phyloP scores from a whole-genome alignment of 2,329 filamentous ascomycete genomes.

The Fusarium camptoceras region DNA sequence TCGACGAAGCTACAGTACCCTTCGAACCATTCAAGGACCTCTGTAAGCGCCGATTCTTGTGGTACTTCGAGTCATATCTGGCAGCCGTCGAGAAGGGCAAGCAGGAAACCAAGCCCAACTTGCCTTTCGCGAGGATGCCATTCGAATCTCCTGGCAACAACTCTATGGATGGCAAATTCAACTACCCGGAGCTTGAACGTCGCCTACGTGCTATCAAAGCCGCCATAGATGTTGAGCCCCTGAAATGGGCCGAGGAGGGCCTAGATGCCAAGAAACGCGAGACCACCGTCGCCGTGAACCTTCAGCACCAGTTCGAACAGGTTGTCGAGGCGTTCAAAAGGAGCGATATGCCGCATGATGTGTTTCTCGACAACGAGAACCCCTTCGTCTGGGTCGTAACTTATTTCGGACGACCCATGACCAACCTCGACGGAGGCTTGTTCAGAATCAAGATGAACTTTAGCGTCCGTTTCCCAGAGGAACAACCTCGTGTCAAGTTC shows the following conservation, averaged over 20 bases:
- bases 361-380: conserved; percentile 82
- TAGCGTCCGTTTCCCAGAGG: conserved; percentile 86
- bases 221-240: conserved; percentile 77
- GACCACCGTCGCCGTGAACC: conserved; percentile 80
- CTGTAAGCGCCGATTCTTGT: conserved; percentile 90
- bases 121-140: conserved; percentile 81
- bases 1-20: conserved; percentile 65
- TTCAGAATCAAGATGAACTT: conserved; percentile 84
- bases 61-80: conserved; percentile 94
- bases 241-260: conserved; percentile 78
- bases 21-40: conserved; percentile 93
- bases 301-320: conserved; percentile 87
- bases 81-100: conserved; percentile 74
- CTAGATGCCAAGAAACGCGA: conserved; percentile 71
- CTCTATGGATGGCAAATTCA: conserved; percentile 86
- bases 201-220: conserved; percentile 77
- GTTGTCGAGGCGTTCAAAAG: conserved; percentile 79
- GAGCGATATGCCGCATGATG: conserved; percentile 76
- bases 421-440: conserved; percentile 90
- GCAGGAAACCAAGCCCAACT: conserved; percentile 71
- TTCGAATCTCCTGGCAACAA: conserved; percentile 81
- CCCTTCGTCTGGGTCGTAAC: conserved; percentile 91
- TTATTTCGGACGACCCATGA: conserved; percentile 92
- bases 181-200: conserved; percentile 78
- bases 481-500: conserved; percentile 86